phyloP scores from a whole-genome alignment of 805 yeast species.

The Deakozyma indianensis region DNA sequence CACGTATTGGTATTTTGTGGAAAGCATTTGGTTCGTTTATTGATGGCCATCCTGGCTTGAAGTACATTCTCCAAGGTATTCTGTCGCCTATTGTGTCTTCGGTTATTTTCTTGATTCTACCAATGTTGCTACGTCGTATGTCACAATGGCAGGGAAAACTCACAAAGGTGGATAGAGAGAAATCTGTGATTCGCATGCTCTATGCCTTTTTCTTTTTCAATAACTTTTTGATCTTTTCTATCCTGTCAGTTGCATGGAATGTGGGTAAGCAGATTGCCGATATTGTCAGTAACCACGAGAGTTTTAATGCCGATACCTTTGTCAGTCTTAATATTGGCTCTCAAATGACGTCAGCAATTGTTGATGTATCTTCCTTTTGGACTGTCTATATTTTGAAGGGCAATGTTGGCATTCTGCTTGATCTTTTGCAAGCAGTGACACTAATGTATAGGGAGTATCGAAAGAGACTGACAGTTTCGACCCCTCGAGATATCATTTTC shows the following conservation, averaged over 20 bases:
- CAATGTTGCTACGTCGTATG: constrained; percentile 22
- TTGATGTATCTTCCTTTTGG: constrained; percentile 27
- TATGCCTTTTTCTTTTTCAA: constrained; percentile 25
- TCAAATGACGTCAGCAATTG: constrained; percentile 22
- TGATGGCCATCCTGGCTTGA: constrained; percentile 13
- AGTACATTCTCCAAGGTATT: constrained; percentile 25
- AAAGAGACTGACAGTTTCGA: constrained; percentile 14
- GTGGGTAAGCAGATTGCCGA: constrained; percentile 15
- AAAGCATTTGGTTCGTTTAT: constrained; percentile 18
- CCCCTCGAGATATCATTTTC: constrained; percentile 20
- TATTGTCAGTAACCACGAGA: constrained; percentile 2
- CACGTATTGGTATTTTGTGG: constrained; percentile 24
- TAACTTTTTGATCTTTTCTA: constrained; percentile 23
- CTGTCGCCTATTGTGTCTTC: constrained; percentile 23
- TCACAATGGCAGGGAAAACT: constrained; percentile 24
- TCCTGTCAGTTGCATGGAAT: constrained; percentile 26
- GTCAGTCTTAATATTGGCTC: constrained; percentile 16
- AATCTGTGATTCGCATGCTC: constrained; percentile 22
- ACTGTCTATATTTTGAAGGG: constrained; percentile 24
- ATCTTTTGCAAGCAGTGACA: constrained; percentile 18
- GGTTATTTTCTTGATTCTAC: constrained; percentile 20
- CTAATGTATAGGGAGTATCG: constrained; percentile 15
- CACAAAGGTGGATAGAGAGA: constrained; percentile 24
- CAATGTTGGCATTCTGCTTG: constrained; percentile 18
- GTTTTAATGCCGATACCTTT: constrained; percentile 9